Evolutionary conservation across 306 rosid genomes (phyloP), one percentile per base, ranked within the genome.

Genomic region (Begonia loranthoides): DNA sequence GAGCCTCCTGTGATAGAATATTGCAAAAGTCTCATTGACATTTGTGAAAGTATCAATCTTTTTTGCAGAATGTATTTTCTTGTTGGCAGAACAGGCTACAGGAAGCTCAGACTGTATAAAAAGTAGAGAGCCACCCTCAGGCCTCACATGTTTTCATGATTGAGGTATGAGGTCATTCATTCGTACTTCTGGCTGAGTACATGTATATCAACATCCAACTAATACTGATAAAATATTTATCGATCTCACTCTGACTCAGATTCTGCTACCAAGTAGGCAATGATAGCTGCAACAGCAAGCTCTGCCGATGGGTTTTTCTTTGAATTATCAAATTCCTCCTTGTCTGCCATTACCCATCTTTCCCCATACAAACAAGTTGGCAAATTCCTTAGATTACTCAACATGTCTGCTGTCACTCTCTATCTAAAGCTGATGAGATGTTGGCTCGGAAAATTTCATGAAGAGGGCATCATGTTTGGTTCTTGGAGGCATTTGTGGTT

Each of bases 401-500:
- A 43, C 47, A 12, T 43, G 47, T 43, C 47, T 43, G 47, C 47
- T 43, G 0, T n/a, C 15, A 1, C 47, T 3, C 15, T 43, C 47
- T n/a, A 11, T 43, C 47, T 43, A 10, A 43, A 43, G 47, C 47
- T 43, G 36, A 28, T 5, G 36, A 28, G 36, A 28, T 5, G 36
- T 7, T 28, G 6, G 28, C 17, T 50, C 14, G 12, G 50, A 58
- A 67, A 69, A 62, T 49, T 60, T 61, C 21, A 56, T 65, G 38
- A 64, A 47, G 12, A 50, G 13, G 14, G 58, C 65, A 68, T 21
- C 54, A 81, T 88, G 94, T 63, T 58, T 49, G 55, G 70, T 63
- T 77, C 79, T 58, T 79, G 76, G 73, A 77, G 75, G 68, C 54
- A 59, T 44, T 75, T 57, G 52, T 75, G 75, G 61, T 59, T 88